Evolutionary conservation across 768 basidiomycete genomes (phyloP).

Genomic region (Hydnomerulius pinastri): DNA sequence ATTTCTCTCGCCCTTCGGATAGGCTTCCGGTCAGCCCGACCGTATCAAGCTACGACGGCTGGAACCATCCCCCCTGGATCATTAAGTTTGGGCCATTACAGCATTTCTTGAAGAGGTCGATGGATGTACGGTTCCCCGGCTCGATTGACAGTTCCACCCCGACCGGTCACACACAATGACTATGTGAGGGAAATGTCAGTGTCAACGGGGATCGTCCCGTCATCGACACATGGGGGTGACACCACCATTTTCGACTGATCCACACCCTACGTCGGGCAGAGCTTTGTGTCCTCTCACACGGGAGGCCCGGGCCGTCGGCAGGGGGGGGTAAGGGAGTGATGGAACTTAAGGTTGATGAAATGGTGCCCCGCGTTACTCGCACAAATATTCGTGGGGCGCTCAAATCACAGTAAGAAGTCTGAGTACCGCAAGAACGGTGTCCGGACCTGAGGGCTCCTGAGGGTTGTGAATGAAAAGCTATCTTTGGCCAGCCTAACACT

Average conservation of each 20-base stretch:
- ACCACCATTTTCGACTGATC: background rate
- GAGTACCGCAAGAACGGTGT: background rate
- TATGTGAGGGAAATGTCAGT: background rate
- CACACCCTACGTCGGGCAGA: background rate
- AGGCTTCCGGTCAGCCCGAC: slow-evolving; percentile 1
- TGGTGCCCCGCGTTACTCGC: background rate
- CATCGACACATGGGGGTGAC: background rate
- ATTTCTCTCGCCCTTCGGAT: slow-evolving; percentile 4
- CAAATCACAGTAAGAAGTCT: background rate
- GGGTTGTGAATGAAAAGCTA: background rate
- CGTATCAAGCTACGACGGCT: background rate
- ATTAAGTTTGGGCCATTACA: background rate
- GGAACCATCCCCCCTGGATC: background rate
- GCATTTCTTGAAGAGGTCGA: background rate
- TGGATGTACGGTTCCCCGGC: background rate
- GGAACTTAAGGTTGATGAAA: background rate
- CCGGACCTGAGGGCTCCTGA: background rate
- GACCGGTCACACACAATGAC: background rate
- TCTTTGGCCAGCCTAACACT: background rate
- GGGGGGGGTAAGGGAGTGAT: background rate
- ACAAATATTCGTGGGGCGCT: background rate
- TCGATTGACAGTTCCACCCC: background rate
- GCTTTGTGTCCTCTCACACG: background rate
- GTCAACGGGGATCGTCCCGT: background rate
- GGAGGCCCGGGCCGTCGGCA: background rate